Evolutionary conservation across 2,329 filamentous ascomycete genomes (phyloP).

Genomic region (Didymella glomerata): DNA sequence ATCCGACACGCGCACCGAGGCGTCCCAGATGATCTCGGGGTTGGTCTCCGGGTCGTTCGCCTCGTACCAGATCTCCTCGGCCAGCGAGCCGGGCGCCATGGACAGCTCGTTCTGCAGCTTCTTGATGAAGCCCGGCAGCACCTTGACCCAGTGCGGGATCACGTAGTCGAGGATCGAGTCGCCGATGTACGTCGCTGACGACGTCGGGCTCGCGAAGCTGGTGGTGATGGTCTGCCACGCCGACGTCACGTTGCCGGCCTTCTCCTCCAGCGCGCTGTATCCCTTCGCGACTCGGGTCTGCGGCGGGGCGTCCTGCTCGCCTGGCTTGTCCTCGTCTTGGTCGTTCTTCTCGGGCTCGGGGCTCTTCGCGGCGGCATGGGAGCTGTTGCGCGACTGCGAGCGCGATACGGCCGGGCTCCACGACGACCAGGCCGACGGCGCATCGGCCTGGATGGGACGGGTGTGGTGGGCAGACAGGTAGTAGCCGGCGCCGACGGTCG

Average conservation of each 20-base stretch:
- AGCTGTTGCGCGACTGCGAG: slow-evolving; percentile 25
- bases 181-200: slow-evolving; percentile 51
- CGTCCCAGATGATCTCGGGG: slow-evolving; percentile 85
- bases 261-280: slow-evolving; percentile 33
- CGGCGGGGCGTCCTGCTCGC: slow-evolving; percentile 46
- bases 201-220: slow-evolving; percentile 41
- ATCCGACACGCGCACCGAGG: slow-evolving; percentile 80
- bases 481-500: slow-evolving; percentile 35
- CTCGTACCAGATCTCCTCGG: slow-evolving; percentile 92
- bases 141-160: slow-evolving; percentile 81
- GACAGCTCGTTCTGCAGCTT: slow-evolving; percentile 90
- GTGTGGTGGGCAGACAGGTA: slow-evolving; percentile 30
- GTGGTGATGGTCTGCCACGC: slow-evolving; percentile 47
- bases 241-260: slow-evolving; percentile 30
- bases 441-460: slow-evolving; percentile 41
- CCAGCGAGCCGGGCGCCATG: slow-evolving; percentile 84
- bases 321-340: slow-evolving; percentile 28
- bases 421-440: slow-evolving; percentile 37
- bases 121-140: slow-evolving; percentile 76
- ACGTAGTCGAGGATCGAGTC: slow-evolving; percentile 73
- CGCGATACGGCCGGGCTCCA: slow-evolving; percentile 20
- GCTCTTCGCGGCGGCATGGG: slow-evolving; percentile 30
- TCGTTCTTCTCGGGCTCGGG: slow-evolving; percentile 29
- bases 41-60: slow-evolving; percentile 84
- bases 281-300: slow-evolving; percentile 44